Evolutionary conservation across 1,139 yeast genomes (phyloP), one percentile per base, ranked within the genome.

Genomic region (Taiozyma sp.): DNA sequence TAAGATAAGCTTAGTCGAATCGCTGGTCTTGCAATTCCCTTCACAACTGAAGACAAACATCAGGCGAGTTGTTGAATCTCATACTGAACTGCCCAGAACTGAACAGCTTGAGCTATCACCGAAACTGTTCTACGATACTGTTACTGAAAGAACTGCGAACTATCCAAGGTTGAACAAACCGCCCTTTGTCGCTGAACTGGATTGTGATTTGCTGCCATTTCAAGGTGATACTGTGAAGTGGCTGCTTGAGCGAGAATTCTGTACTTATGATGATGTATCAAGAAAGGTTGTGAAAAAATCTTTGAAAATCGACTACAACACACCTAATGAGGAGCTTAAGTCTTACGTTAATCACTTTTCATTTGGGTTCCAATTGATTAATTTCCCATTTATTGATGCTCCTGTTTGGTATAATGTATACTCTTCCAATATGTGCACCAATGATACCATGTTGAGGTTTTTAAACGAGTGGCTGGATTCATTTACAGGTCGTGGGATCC

Each of bases 181-280:
- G 47, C 48, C 56, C 43, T 24, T 52, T 56, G 43, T 55, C 19
- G 77, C 81, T 0, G 81, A 75, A 42, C 65, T 83, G 19, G 75
- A 71, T 29, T 74, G 84, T 0, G 68, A 69, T 6, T 66, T 83
- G 13, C 64, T 84, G 24, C 71, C 72, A 7, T 88, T 83, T 56
- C 96, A 88, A 61, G 69, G 74, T 6, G 79, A 77, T 47, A 76
- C 93, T 0, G 77, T 88, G 0, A 65, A 72, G 28, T 88, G 95
- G 95, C 69, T 85, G 56, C 64, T 88, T 7, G 56, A 68, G 0
- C 75, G 74, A 54, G 96, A 88, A 62, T 79, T 83, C 34, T 76
- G 75, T n/a, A 49, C 52, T 7, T 72, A 78, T 50, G 68, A 73
- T 49, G 58, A 59, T 13, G 55, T 62, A 0, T 61, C 69, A 0